Evolutionary conservation across 345 rosid species (phyloP).

Genomic region (Eucalyptus curtisii): DNA sequence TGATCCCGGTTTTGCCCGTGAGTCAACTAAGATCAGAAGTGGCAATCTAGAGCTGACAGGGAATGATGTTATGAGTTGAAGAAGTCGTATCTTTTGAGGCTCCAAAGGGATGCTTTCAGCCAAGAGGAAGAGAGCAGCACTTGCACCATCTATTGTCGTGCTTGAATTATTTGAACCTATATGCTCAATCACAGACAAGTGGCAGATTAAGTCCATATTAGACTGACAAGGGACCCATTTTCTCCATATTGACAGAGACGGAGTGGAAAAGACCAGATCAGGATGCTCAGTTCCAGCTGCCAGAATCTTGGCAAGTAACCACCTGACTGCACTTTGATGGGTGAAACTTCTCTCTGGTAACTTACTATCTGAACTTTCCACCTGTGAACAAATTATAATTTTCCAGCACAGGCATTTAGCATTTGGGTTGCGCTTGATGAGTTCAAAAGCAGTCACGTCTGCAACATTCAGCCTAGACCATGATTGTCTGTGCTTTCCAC

Average conservation of each 20-base stretch:
- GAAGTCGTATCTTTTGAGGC: conserved; percentile 46
- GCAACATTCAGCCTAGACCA: conserved; percentile 85
- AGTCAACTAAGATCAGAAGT: conserved; percentile 57
- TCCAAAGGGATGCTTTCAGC: conserved; percentile 52
- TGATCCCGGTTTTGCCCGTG: conserved; percentile 14
- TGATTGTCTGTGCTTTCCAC: conserved; percentile 47
- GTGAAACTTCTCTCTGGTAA: conserved; percentile 4
- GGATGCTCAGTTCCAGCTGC: conserved; percentile 25
- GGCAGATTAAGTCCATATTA: conserved; percentile 30
- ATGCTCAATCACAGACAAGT: conserved; percentile 62
- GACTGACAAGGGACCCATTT: conserved; percentile 43
- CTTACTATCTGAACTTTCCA: conserved; percentile 14
- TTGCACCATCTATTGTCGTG: conserved; percentile 48
- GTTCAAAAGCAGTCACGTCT: conserved; percentile 39
- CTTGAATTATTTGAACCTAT: conserved; percentile 13
- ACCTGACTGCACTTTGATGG: conserved; percentile 30
- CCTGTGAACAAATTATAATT: conserved; percentile 44
- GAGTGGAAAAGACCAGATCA: conserved; percentile 33
- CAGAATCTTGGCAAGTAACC: conserved; percentile 77
- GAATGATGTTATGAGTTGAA: conserved; percentile 44
- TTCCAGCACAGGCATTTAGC: conserved; percentile 79
- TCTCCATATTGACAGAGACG: conserved; percentile 76
- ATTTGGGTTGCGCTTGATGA: conserved; percentile 44
- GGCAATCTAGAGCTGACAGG: conserved; percentile 66
- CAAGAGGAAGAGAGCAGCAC: conserved; percentile 66